Base-by-base conservation (phyloP, 352 stramenopile genomes). In the Aphanomyces invadans region DNA sequence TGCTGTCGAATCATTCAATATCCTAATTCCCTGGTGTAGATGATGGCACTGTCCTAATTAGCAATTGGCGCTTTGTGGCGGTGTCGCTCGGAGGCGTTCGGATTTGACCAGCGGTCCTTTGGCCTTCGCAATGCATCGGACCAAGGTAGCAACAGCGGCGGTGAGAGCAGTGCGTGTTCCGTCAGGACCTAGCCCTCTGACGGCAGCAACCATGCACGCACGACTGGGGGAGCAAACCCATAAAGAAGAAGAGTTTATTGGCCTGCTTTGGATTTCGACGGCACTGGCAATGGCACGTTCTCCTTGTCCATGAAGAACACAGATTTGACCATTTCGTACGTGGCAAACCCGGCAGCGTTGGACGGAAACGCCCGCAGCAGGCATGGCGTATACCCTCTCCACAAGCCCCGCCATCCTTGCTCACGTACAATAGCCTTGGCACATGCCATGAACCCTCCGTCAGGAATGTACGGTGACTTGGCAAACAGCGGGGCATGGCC, bases 321-420 rank as follows among this genome's bases (percentile, higher is more conserved):
- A 11, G 55, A 64, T 17, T 46, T 45, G 38, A 64, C 55, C 55
- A 64, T 64, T 28, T 64, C 55, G 55, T 64, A 64, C 55, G 55
- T 64, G 38, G 38, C 36, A 28, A 64, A 64, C 15, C 55, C 55
- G 4, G 55, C 55, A 19, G 55, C 55, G 21, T 64, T 64, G 36
- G 32, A 21, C n/a, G 55, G 55, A 21, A 64, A 64, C 21, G 55
- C 55, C 17, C 55, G 33, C 19, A 64, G 21, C 10, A 64, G 36
- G 36, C 55, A 64, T n/a, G 55, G 55, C 19, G 55, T 39, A 38
- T 64, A 64, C 15, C 55, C 55, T n/a, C 38, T 21, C 55, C 55
- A 64, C 19, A 64, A 38, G 12, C 32, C 55, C n/a, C 36, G 31
- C 55, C 32, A 46, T 5, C 55, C 55, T 33, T 64, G n/a, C 4